Base-by-base conservation (phyloP, 2,329 filamentous ascomycete genomes). In the Xylaria arbuscula region DNA sequence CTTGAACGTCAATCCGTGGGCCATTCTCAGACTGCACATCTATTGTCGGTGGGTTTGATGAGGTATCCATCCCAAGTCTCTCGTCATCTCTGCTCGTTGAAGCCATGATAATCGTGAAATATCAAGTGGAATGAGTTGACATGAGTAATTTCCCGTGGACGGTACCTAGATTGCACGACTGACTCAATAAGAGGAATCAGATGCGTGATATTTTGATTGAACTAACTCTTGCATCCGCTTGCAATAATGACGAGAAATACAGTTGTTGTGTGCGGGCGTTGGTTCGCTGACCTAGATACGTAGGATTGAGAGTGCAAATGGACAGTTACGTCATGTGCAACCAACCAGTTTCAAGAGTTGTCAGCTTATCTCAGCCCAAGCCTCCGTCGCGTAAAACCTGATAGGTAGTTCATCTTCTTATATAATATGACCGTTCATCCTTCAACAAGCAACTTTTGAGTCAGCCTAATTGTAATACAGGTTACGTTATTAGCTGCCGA, bases 351-450 rank as follows among this genome's bases (percentile, higher is more conserved):
- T 45, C 15, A 45, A 7, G 17, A 45, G n/a, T 17, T 45, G 40
- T 45, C 40, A 45, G 40, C 40, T 45, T 45, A 45, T 45, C 40
- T 45, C 40, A 45, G 40, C 40, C 40, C n/a, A 17, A 45, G 40
- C 40, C 40, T 45, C 40, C 17, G 15, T 17, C 2, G 28, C 28
- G 28, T 28, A 28, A 28, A 28, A 28, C 2, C 28, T 28, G 28
- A 28, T 28, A 5, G 28, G 28, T 5, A 28, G 28, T 28, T 28
- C 5, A 28, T 28, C 28, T 28, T 28, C 5, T 28, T 3, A 28
- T 28, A 28, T 28, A 28, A 28, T 28, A 5, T 28, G 5, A 2
- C 5, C 28, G 28, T 5, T 28, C 28, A 28, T 28, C 28, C 28
- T 28, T 28, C 28, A 28, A 28, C 5, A 28, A 5, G 28, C 28